Conservation (phyloP, 2,329 filamentous ascomycete genomes). For the Ceratocystis destructans region DNA sequence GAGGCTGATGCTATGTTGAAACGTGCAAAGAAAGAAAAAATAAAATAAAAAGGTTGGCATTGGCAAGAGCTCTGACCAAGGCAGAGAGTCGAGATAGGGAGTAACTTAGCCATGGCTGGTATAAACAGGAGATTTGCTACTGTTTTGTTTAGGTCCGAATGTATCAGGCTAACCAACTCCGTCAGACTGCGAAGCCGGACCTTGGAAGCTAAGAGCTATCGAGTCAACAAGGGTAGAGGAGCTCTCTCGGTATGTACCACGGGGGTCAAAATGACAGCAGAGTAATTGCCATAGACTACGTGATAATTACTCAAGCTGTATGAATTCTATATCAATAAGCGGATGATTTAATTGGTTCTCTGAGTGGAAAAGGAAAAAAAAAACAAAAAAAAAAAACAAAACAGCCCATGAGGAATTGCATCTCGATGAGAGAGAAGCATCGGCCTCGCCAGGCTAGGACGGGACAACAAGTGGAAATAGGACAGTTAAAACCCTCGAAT, state of each 20-base stretch:
- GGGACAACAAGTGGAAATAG: conserved; percentile 4
- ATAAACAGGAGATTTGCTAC: not conserved
- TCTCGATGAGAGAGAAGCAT: not conserved
- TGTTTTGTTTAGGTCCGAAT: conserved; percentile 10
- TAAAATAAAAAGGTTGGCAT: not conserved
- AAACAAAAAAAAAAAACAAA: not conserved
- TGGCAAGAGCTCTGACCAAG: conserved; percentile 5
- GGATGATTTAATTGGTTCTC: not conserved
- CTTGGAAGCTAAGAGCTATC: conserved; percentile 6
- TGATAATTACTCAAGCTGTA: not conserved
- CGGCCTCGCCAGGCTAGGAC: not conserved
- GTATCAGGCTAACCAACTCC: conserved; percentile 10
- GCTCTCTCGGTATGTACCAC: not conserved
- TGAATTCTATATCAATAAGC: not conserved
- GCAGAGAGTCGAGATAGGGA: not conserved
- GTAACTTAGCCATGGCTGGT: not conserved
- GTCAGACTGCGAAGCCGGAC: conserved; percentile 19
- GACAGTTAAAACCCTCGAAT: not conserved
- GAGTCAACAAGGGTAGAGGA: not conserved
- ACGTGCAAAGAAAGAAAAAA: not conserved
- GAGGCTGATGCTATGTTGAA: conserved; percentile 1
- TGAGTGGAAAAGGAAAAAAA: not conserved
- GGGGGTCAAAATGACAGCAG: not conserved
- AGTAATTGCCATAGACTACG: not conserved
- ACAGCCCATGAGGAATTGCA: not conserved